Evolutionary conservation across 208 protist species (phyloP), one percentile per base, ranked within the genome.

Genomic region (Leishmania turanica): DNA sequence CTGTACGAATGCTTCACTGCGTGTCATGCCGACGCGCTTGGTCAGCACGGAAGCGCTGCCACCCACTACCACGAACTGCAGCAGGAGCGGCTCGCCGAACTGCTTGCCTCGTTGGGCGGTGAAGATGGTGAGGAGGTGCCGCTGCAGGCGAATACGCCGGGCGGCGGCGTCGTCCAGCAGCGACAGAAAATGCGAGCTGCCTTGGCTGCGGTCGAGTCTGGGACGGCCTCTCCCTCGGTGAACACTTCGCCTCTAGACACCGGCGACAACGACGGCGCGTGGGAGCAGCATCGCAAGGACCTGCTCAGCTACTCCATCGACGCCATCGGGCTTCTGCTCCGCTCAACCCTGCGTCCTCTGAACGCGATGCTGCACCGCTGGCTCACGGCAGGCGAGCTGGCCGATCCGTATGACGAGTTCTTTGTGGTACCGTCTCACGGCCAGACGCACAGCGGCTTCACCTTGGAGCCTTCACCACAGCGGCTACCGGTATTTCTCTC

Each of bases 401-500:
- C 45, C 1, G 94, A 97, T 76, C 90, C 92, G 0, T 89, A 89
- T 54, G 94, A 96, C 83, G 94, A 97, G 84, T 97, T 97, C 72
- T 97, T 97, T 78, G 91, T 97, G 68, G 86, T 97, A 8, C 86
- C 91, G 31, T 92, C 92, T 45, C 84, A 93, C 72, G 91, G 89
- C 19, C 79, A 81, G 54, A 94, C 90, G 21, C 69, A 80, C 45
- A 89, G 87, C 80, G 91, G 92, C 45, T 97, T 90, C 81, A 69
- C 73, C n/a, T 78, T 96, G 8, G 94, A 95, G 69, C 51, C 83
- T 21, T 92, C 90, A 2, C 83, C 86, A 17, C 87, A 95, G 53
- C 87, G 94, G 15, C 87, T 97, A 70, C 94, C 94, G 0, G 84
- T 77, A 40, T 97, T 97, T 77, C 83, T 97, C 62, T 88, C 89